Conservation (phyloP, 208 protist genomes). For the Trypanosoma platydactyli region DNA sequence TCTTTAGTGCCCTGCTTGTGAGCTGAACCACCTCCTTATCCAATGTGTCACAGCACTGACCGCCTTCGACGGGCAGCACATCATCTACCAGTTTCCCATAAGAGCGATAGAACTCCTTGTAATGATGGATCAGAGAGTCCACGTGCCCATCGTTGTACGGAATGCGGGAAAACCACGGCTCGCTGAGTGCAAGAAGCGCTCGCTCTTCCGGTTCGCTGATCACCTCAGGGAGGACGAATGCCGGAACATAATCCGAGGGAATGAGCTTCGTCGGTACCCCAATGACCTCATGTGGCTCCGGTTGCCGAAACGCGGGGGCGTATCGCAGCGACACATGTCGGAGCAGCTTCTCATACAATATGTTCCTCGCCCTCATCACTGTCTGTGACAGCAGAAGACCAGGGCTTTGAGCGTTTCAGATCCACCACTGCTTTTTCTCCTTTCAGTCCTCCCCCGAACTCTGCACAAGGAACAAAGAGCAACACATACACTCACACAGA, state of each 20-base stretch:
- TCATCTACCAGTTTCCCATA: constrained; percentile 49
- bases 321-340: constrained; percentile 65
- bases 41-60: constrained; percentile 12
- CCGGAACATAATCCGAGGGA: constrained; percentile 63
- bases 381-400: neutral
- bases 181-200: constrained; percentile 49
- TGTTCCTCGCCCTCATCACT: constrained; percentile 2
- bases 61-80: neutral
- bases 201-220: constrained; percentile 65
- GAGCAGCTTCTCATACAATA: constrained; percentile 11
- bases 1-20: constrained; percentile 42
- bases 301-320: constrained; percentile 73
- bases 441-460: no score
- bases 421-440: no score
- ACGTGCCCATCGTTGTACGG: constrained; percentile 70
- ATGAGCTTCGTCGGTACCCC: constrained; percentile 65
- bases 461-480: no score
- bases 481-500: no score
- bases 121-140: constrained; percentile 85
- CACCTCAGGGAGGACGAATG: constrained; percentile 76
- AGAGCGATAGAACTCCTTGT: constrained; percentile 87
- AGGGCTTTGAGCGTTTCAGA: no score
- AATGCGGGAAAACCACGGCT: constrained; percentile 79
- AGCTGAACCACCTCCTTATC: constrained; percentile 9
- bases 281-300: constrained; percentile 58